Base-by-base conservation (phyloP, 306 rosid genomes). In the Fagus sylvatica region DNA sequence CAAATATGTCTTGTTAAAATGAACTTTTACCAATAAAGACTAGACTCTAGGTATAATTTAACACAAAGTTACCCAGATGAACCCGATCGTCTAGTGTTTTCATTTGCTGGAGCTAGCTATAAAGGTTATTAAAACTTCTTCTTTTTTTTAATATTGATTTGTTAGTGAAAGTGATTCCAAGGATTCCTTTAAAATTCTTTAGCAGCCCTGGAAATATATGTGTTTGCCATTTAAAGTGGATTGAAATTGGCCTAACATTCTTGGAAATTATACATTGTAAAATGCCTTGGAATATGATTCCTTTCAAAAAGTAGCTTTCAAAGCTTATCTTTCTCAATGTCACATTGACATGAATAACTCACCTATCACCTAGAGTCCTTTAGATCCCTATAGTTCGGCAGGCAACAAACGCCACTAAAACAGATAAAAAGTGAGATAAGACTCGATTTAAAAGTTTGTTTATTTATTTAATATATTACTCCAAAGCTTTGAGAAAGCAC, bases 301-400 rank as follows among this genome's bases (percentile, higher is more conserved):
- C 64, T 10, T 73, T 43, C 40, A 59, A 66, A 15, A 74, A 46
- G 76, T 68, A 7, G 37, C 62, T 57, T 40, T 74, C 39, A 36
- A 28, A 28, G 48, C 49, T 56, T 43, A 36, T 33, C 40, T 74
- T 7, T 69, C 48, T 57, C 13, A 72, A 51, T 57, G 79, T 56
- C 83, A 66, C 74, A 10, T 59, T 39, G 80, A 77, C 19, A 28
- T 32, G 17, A 43, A 40, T 28, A 46, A 67, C 36, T 43, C 64
- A n/a, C 56, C 79, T 55, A 74, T 57, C 64, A 46, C 71, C 79
- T 80, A 79, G 69, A 54, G 30, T 66, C 53, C 53, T 54, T 65
- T 34, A 67, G 53, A 46, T 46, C 51, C 69, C 60, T 16, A 33
- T 37, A 42, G 48, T 62, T 76, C 19, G 12, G 36, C 36, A 28